phyloP scores from a whole-genome alignment of 2,329 filamentous ascomycete genomes.

The Penicillium sp. region DNA sequence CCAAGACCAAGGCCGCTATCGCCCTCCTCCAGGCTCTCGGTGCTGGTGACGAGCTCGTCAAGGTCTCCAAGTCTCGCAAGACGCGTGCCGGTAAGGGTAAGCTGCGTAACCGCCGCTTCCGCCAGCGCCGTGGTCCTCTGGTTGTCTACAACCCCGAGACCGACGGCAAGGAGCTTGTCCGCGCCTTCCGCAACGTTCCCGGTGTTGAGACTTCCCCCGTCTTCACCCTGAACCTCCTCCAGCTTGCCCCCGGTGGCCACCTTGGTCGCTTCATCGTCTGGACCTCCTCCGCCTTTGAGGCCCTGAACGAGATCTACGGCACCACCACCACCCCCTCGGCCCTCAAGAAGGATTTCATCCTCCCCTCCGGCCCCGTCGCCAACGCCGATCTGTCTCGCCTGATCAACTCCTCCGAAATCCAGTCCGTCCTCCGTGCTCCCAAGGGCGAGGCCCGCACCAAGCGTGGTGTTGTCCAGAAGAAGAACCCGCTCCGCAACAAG shows the following conservation, averaged over 20 bases:
- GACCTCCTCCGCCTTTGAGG: slow-evolving; percentile 94
- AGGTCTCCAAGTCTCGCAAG: slow-evolving; percentile 96
- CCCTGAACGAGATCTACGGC: slow-evolving; percentile 95
- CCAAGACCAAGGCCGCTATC: slow-evolving; percentile 84
- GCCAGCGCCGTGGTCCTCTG: slow-evolving; percentile 94
- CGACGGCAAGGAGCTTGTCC: slow-evolving; percentile 89
- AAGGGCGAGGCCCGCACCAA: slow-evolving; percentile 88
- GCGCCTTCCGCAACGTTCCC: slow-evolving; percentile 97
- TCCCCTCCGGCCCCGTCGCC: slow-evolving; percentile 84
- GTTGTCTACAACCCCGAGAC: slow-evolving; percentile 95
- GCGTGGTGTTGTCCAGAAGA: slow-evolving; percentile 91
- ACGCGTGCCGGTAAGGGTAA: slow-evolving; percentile 98
- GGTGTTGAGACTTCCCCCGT: slow-evolving; percentile 96
- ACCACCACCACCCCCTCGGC: slow-evolving; percentile 80
- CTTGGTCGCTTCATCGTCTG: slow-evolving; percentile 98
- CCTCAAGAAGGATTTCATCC: slow-evolving; percentile 98
- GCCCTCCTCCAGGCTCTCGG: slow-evolving; percentile 85
- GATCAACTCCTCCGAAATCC: slow-evolving; percentile 98
- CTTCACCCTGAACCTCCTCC: slow-evolving; percentile 93
- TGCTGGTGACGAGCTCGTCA: slow-evolving; percentile 83
- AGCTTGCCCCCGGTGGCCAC: slow-evolving; percentile 97
- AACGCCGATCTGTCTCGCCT: slow-evolving; percentile 94
- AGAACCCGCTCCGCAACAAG: slow-evolving; percentile 99
- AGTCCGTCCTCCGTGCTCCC: slow-evolving; percentile 87
- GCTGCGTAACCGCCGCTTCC: slow-evolving; percentile 91